Evolutionary conservation across 768 basidiomycete species (phyloP).

Genomic region (Lactifluus rugatus): DNA sequence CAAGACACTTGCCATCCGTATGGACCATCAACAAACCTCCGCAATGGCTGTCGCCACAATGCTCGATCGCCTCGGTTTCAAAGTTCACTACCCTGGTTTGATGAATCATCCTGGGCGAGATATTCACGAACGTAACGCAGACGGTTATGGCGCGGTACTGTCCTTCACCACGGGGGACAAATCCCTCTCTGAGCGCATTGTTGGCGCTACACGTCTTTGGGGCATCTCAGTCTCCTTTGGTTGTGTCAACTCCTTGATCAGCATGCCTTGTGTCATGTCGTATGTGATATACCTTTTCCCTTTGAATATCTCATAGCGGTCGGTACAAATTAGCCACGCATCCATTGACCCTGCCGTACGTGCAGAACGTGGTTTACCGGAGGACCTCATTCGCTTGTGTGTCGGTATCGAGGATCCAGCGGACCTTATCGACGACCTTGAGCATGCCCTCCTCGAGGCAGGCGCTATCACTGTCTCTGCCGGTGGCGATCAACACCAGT

Average conservation of each 20-base stretch:
- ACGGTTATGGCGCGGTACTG: constrained; percentile 87
- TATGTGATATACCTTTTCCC: constrained; percentile 37
- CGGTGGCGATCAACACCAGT: constrained; percentile 40
- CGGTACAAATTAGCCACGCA: constrained; percentile 57
- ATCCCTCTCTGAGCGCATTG: constrained; percentile 81
- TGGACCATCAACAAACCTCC: constrained; percentile 87
- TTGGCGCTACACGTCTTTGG: constrained; percentile 89
- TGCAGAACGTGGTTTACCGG: constrained; percentile 94
- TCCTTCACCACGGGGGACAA: constrained; percentile 93
- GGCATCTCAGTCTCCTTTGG: constrained; percentile 98
- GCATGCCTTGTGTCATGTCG: constrained; percentile 99
- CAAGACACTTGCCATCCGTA: constrained; percentile 92
- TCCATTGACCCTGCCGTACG: constrained; percentile 95
- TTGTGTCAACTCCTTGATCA: constrained; percentile 94
- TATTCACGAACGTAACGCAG: constrained; percentile 84
- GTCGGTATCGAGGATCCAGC: constrained; percentile 95
- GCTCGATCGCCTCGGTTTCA: constrained; percentile 76
- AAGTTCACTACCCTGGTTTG: constrained; percentile 88
- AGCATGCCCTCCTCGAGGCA: constrained; percentile 83
- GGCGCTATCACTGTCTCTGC: constrained; percentile 67
- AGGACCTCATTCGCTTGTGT: constrained; percentile 94
- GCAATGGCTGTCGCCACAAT: constrained; percentile 80
- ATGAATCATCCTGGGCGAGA: constrained; percentile 71
- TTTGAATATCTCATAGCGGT: constrained; percentile 7
- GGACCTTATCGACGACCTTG: constrained; percentile 92